These are phyloP conservation scores for Lantana camara DNA, from an alignment of 257 asterid species.

Conservation along the genomic window DNA sequence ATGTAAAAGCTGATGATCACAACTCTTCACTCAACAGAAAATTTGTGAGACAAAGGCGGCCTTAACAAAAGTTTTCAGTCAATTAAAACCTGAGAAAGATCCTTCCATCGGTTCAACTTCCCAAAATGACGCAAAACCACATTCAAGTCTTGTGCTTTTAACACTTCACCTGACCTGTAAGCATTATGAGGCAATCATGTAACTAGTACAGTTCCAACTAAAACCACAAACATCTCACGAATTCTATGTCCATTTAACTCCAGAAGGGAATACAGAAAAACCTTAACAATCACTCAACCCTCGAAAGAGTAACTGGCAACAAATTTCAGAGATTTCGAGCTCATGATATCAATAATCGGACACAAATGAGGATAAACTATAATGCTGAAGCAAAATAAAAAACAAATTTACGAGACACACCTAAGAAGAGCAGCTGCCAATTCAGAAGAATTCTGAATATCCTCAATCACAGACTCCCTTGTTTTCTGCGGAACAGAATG, in stretches of 20 bases:
- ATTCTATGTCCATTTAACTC: constrained; percentile 8
- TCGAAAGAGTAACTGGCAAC: not conserved
- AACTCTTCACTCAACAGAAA: not conserved
- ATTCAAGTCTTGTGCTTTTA: constrained; percentile 81
- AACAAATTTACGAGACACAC: constrained; percentile 34
- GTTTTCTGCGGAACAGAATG: constrained; percentile 29
- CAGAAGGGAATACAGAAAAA: not conserved
- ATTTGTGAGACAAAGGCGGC: not conserved
- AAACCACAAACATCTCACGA: constrained; percentile 10
- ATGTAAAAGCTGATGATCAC: constrained; percentile 4
- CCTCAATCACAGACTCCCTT: constrained; percentile 63
- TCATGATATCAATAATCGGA: constrained; percentile 13
- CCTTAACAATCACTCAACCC: constrained; percentile 7
- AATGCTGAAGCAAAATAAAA: not conserved
- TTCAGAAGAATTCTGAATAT: constrained; percentile 67
- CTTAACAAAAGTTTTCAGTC: constrained; percentile 10
- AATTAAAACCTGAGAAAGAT: constrained; percentile 71
- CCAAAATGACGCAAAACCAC: constrained; percentile 82
- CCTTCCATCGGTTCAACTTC: constrained; percentile 65
- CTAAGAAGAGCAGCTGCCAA: constrained; percentile 77
- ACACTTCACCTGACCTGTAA: constrained; percentile 65
- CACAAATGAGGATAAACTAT: not conserved
- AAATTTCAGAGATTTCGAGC: constrained; percentile 1
- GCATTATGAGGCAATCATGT: constrained; percentile 5
- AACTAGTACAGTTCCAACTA: not conserved